Percentiles rank a stretch among this genome's conserved stretches.
These are phyloP conservation scores for Elsinoe necatrix DNA, from an alignment of 2,329 filamentous ascomycete genomes.

Conservation along the genomic window DNA sequence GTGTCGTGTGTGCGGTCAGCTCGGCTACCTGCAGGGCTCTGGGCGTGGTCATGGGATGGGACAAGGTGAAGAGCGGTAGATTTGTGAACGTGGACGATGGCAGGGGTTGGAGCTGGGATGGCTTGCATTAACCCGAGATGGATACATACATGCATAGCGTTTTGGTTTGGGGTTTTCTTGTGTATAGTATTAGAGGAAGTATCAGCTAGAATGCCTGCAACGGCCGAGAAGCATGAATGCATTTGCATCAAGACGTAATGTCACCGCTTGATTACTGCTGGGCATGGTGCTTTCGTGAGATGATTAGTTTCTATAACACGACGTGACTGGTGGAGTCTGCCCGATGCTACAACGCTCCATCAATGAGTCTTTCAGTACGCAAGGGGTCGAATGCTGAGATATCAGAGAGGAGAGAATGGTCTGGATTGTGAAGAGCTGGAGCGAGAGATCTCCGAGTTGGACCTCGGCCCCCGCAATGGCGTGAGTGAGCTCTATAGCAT, in stretches of 20 bases:
- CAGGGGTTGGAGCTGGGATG: constrained; percentile 30
- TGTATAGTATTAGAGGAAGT: not conserved
- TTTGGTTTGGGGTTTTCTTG: not conserved
- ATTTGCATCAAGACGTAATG: not conserved
- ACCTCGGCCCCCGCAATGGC: not conserved
- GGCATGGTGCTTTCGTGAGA: not conserved
- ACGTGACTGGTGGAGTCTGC: no score
- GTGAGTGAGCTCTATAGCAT: not conserved
- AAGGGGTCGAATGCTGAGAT: no score
- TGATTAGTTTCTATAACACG: no score
- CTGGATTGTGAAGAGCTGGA: no score
- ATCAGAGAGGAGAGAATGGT: no score
- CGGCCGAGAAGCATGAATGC: not conserved
- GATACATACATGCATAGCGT: not conserved
- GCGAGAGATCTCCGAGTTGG: not conserved
- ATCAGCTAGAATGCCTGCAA: not conserved
- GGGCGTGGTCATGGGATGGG: constrained; percentile 83
- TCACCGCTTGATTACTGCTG: not conserved
- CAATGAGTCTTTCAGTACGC: no score
- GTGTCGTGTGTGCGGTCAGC: constrained; percentile 68
- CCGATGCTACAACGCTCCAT: no score
- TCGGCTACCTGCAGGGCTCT: constrained; percentile 59
- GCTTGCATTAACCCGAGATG: constrained; percentile 19
- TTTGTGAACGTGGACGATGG: constrained; percentile 77
- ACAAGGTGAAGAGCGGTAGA: constrained; percentile 49